phyloP scores from a whole-genome alignment of 306 rosid species.

The Cyclanthera cordifolia region DNA sequence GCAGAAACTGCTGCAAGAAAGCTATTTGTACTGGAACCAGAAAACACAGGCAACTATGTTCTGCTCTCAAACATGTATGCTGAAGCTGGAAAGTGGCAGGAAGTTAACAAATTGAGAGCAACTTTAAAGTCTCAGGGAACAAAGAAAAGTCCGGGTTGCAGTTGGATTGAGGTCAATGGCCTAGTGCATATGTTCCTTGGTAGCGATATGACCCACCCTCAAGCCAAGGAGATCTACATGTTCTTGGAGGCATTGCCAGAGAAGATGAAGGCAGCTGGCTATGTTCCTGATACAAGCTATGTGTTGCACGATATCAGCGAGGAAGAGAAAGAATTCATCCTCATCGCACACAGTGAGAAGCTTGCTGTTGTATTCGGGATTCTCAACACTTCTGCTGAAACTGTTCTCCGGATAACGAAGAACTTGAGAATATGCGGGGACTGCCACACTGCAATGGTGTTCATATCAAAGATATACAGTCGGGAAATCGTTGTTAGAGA shows the following conservation, averaged over 20 bases:
- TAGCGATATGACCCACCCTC: conserved; percentile 43
- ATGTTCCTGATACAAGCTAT: conserved; percentile 2
- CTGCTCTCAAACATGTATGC: conserved; percentile 68
- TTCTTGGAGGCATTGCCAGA: conserved; percentile 26
- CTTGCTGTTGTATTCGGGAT: neutral
- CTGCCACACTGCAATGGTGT: conserved; percentile 11
- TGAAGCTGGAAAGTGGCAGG: conserved; percentile 66
- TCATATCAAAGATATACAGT: conserved; percentile 5
- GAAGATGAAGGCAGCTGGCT: conserved; percentile 13
- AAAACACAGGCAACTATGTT: conserved; percentile 70
- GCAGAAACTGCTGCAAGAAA: conserved; percentile 51
- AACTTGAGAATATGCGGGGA: conserved; percentile 12
- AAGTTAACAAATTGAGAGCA: conserved; percentile 49
- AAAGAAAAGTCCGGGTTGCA: conserved; percentile 67
- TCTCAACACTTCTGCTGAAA: neutral
- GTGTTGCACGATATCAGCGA: conserved; percentile 10
- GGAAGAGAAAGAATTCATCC: conserved; percentile 13
- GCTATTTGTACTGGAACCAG: conserved; percentile 58
- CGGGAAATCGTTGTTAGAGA: conserved; percentile 12
- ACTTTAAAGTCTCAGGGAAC: conserved; percentile 39
- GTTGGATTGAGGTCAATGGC: conserved; percentile 53
- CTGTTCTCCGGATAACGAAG: conserved; percentile 8
- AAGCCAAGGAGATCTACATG: conserved; percentile 38
- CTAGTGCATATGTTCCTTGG: conserved; percentile 51
- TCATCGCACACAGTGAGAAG: conserved; percentile 9